phyloP scores from a whole-genome alignment of 306 rosid species.

The Heteromeles arbutifolia region DNA sequence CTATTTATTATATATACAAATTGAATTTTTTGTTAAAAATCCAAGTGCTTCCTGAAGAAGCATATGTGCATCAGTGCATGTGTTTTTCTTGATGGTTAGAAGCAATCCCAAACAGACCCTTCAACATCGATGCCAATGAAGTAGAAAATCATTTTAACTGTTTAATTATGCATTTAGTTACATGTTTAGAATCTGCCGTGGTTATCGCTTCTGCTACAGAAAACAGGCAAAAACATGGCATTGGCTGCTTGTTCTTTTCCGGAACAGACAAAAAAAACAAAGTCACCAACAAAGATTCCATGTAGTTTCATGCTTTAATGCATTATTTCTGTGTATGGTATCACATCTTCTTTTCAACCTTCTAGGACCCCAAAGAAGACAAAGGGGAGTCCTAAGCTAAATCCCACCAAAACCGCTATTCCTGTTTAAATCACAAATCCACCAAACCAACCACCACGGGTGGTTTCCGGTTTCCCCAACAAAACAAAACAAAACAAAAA shows the following conservation, averaged over 20 bases:
- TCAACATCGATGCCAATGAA: too few species aligned
- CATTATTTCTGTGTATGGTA: background rate
- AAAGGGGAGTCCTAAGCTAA: constrained; percentile 50
- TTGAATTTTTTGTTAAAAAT: too few species aligned
- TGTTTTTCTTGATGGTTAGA: too few species aligned
- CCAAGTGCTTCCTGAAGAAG: too few species aligned
- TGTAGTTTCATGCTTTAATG: background rate
- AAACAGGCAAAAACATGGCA: background rate
- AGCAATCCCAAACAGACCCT: too few species aligned
- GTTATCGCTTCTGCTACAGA: background rate
- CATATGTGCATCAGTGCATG: too few species aligned
- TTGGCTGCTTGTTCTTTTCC: background rate
- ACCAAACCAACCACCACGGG: background rate
- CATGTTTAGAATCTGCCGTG: background rate
- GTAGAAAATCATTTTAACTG: too few species aligned
- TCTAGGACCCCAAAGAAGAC: constrained; percentile 42
- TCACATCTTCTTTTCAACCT: constrained; percentile 41
- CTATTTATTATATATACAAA: too few species aligned
- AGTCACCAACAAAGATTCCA: background rate
- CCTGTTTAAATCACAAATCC: constrained; percentile 27
- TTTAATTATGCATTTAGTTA: too few species aligned
- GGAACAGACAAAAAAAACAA: background rate
- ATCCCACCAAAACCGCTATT: constrained; percentile 42
- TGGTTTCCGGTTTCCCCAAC: too few species aligned
- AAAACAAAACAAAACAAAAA: background rate